Evolutionary conservation across 176 grass and related monocot genomes (phyloP).

Genomic region (Urochloa ruziziensis): DNA sequence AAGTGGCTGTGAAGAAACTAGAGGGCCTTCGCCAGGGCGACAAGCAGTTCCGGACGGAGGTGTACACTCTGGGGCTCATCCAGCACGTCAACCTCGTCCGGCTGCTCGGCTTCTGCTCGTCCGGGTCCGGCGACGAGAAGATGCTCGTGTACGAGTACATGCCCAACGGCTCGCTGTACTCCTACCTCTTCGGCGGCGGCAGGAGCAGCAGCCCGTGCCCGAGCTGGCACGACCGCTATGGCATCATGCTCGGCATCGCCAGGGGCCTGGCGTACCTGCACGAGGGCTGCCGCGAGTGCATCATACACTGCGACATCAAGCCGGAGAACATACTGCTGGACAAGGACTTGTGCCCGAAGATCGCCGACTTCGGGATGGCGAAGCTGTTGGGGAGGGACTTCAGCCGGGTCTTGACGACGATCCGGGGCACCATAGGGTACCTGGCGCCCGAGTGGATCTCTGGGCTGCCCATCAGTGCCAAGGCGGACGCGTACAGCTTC

Average conservation of each 20-base stretch:
- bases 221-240: neutral
- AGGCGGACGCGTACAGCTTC: constrained; percentile 57
- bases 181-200: too few relatives aligned
- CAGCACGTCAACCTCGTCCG: neutral
- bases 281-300: constrained; percentile 2
- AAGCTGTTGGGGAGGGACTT: constrained; percentile 33
- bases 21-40: constrained; percentile 16
- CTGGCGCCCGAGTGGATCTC: constrained; percentile 47
- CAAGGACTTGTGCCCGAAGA: too few relatives aligned
- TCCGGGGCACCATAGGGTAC: constrained; percentile 44
- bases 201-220: neutral
- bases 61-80: neutral
- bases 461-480: constrained; percentile 24
- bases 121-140: neutral
- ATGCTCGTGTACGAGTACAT: constrained; percentile 60
- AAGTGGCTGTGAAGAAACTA: constrained; percentile 32
- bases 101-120: neutral
- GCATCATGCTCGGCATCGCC: neutral
- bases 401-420: constrained; percentile 10
- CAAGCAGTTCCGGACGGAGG: constrained; percentile 8
- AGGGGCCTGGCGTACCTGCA: neutral
- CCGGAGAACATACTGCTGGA: constrained; percentile 45
- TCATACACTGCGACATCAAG: constrained; percentile 58
- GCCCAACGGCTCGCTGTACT: constrained; percentile 65
- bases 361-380: constrained; percentile 20